These are phyloP conservation scores for Colletotrichum camelliae DNA, from an alignment of 2,329 filamentous ascomycete genomes.

Conservation along the genomic window DNA sequence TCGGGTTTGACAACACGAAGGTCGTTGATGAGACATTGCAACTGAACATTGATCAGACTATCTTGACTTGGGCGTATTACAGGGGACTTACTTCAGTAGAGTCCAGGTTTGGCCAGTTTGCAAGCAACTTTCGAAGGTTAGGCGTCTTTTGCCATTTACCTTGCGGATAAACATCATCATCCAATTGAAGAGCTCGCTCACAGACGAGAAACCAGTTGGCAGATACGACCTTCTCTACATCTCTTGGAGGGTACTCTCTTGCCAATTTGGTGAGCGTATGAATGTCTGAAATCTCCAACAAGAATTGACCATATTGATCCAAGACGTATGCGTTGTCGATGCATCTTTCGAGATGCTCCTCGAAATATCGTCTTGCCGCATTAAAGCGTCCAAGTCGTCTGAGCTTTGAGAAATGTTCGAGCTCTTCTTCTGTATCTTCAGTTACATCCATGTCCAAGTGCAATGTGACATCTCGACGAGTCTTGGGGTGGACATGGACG, in stretches of 20 bases:
- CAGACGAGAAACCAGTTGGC: background rate
- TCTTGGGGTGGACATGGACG: rapidly evolving
- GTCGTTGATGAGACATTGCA: background rate
- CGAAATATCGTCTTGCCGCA: background rate
- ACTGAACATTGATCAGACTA: background rate
- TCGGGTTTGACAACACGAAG: background rate
- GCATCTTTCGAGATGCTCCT: background rate
- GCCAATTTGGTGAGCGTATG: background rate
- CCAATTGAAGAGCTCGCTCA: background rate
- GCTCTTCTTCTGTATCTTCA: background rate
- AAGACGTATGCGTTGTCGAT: background rate
- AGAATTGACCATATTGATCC: background rate
- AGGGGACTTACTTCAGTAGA: background rate
- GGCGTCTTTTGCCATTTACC: rapidly evolving
- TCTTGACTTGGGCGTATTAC: no score
- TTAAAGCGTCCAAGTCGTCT: background rate
- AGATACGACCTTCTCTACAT: rapidly evolving
- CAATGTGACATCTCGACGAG: background rate
- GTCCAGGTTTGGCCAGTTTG: rapidly evolving
- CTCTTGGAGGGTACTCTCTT: rapidly evolving
- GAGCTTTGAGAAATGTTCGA: background rate
- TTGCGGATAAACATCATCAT: rapidly evolving
- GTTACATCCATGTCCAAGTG: background rate
- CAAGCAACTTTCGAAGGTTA: rapidly evolving
- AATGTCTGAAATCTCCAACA: background rate